Evolutionary conservation across 352 stramenopile species (phyloP).

Genomic region (Phytophthora sp.): DNA sequence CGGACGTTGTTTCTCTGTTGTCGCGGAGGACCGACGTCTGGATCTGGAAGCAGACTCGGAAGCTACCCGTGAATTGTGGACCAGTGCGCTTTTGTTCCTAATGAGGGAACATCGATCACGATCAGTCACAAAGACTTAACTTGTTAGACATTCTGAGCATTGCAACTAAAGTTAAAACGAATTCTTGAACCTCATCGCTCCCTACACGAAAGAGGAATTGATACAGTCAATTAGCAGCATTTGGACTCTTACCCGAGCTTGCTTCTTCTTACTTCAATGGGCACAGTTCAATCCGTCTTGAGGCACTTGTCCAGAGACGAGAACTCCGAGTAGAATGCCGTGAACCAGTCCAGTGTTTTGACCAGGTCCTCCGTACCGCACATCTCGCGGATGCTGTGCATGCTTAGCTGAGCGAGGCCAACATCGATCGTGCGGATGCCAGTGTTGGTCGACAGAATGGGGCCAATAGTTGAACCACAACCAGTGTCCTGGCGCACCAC

Average conservation of each 20-base stretch:
- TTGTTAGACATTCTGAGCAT: constrained; percentile 25
- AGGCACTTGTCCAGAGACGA: constrained; percentile 87
- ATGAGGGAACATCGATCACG: constrained; percentile 35
- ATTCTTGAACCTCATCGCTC: constrained; percentile 25
- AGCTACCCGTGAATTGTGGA: constrained; percentile 66
- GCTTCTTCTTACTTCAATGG: constrained; percentile 10
- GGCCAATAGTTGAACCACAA: constrained; percentile 98
- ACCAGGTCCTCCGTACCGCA: constrained; percentile 92
- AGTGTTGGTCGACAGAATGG: constrained; percentile 94
- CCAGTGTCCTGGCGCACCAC: constrained; percentile 96
- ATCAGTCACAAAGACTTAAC: constrained; percentile 22
- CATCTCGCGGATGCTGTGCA: constrained; percentile 98
- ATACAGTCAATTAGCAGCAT: constrained; percentile 3
- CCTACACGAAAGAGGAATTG: constrained; percentile 6
- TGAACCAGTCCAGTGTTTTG: constrained; percentile 90
- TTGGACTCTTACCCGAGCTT: background rate
- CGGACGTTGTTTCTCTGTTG: constrained; percentile 66
- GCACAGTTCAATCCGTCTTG: constrained; percentile 61
- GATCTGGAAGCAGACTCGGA: constrained; percentile 79
- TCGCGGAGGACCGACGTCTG: constrained; percentile 67
- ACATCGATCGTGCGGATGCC: constrained; percentile 98
- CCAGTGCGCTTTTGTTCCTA: constrained; percentile 56
- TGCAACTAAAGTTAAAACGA: constrained; percentile 19
- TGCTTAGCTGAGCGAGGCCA: constrained; percentile 96
- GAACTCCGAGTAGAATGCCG: constrained; percentile 94